These are phyloP conservation scores for Pseudopithomyces chartarum DNA, from an alignment of 2,329 filamentous ascomycete species.

Conservation along the genomic window DNA sequence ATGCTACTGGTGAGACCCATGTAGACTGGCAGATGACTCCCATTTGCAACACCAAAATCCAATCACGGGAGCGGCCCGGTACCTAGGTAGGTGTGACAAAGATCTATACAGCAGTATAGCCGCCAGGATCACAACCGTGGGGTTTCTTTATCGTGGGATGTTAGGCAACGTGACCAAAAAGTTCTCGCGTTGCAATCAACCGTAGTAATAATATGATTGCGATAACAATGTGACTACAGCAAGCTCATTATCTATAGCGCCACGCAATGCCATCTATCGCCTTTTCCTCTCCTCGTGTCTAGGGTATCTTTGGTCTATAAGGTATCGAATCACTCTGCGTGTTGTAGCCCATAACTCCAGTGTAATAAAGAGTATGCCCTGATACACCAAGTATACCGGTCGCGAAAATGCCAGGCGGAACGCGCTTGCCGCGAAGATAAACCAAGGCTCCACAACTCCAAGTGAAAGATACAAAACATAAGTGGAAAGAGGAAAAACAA, in stretches of 20 bases:
- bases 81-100: background rate
- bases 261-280: background rate
- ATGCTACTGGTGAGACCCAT: too few relatives aligned
- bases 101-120: background rate
- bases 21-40: too few relatives aligned
- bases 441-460: background rate
- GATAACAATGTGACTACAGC: background rate
- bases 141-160: background rate
- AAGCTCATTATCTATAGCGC: background rate
- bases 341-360: background rate
- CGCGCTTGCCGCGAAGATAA: slow-evolving; percentile 1
- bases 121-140: background rate
- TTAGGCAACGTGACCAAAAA: background rate
- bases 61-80: background rate
- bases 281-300: background rate
- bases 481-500: background rate
- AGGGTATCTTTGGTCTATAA: slow-evolving; percentile 4
- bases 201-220: background rate
- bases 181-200: background rate
- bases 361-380: background rate
- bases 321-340: background rate
- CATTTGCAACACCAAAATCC: background rate
- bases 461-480: background rate
- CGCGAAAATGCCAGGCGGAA: background rate
- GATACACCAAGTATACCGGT: background rate